These are phyloP conservation scores for Leucogyrophana mollusca DNA, from an alignment of 768 basidiomycete genomes.

Conservation along the genomic window DNA sequence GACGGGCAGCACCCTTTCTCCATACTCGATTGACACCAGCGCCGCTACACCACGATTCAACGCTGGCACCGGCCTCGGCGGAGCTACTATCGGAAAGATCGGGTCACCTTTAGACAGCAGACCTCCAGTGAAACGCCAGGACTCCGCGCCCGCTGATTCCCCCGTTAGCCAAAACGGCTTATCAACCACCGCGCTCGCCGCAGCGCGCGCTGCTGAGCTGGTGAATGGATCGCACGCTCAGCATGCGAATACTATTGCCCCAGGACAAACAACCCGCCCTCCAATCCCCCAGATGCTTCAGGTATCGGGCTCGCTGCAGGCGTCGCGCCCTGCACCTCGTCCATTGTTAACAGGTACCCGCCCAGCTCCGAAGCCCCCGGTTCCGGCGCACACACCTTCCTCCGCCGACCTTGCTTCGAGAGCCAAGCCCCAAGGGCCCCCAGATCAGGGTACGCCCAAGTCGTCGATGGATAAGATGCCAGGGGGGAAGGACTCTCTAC, in stretches of 20 bases:
- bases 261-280: constrained; percentile 24
- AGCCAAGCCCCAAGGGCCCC: constrained; percentile 56
- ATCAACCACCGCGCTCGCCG: constrained; percentile 43
- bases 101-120: constrained; percentile 36
- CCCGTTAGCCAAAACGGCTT: constrained; percentile 35
- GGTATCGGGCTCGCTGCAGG: constrained; percentile 42
- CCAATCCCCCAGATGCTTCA: constrained; percentile 23
- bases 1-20: constrained; percentile 23
- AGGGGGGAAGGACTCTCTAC: constrained; percentile 51
- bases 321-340: constrained; percentile 64
- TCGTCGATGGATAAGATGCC: constrained; percentile 33
- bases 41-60: constrained; percentile 79
- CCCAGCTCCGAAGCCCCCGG: constrained; percentile 38
- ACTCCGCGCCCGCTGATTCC: constrained; percentile 39
- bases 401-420: constrained; percentile 67
- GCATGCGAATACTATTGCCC: constrained; percentile 40
- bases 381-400: constrained; percentile 56
- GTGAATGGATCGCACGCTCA: constrained; percentile 52
- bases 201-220: constrained; percentile 60
- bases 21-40: constrained; percentile 31
- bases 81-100: constrained; percentile 48
- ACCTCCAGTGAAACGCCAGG: constrained; percentile 42
- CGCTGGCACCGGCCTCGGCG: constrained; percentile 90
- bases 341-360: constrained; percentile 58
- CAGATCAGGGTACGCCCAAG: constrained; percentile 29